phyloP scores from a whole-genome alignment of 1,284 basidiomycete genomes.

The Wallemia hederae region DNA sequence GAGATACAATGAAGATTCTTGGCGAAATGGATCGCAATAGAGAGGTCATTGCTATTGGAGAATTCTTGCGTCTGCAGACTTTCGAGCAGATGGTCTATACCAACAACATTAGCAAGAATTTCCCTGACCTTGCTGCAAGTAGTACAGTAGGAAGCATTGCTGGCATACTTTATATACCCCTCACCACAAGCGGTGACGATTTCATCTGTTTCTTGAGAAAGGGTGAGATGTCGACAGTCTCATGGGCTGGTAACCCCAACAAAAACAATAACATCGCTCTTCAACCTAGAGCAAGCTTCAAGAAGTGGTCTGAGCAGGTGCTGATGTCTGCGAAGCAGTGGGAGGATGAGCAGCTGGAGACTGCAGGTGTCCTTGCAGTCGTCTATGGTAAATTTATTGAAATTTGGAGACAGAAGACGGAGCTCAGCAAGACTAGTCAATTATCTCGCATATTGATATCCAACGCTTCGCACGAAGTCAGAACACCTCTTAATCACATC shows the following conservation, averaged over 20 bases:
- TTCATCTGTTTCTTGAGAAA: slow-evolving; percentile 58
- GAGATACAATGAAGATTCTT: slow-evolving; percentile 57
- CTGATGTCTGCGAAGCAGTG: slow-evolving; percentile 40
- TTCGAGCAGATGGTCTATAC: slow-evolving; percentile 25
- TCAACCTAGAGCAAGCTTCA: slow-evolving; percentile 53
- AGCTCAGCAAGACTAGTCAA: slow-evolving; percentile 41
- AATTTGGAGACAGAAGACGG: slow-evolving; percentile 66
- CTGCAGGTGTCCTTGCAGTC: slow-evolving; percentile 51
- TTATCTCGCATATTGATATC: slow-evolving; percentile 49
- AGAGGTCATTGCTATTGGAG: slow-evolving; percentile 52
- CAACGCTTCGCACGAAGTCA: slow-evolving; percentile 66
- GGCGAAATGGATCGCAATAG: slow-evolving; percentile 54
- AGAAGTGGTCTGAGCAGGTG: slow-evolving; percentile 46
- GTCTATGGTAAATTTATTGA: slow-evolving; percentile 55
- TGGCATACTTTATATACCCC: slow-evolving; percentile 1
- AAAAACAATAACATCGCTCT: slow-evolving; percentile 24
- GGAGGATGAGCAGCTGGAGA: slow-evolving; percentile 68
- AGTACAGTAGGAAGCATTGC: neutral
- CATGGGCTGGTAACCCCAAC: slow-evolving; percentile 52
- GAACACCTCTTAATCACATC: slow-evolving; percentile 34
- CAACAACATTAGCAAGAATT: neutral
- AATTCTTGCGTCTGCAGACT: slow-evolving; percentile 51
- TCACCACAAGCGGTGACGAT: neutral
- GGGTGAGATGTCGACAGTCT: slow-evolving; percentile 38
- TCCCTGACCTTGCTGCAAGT: neutral